Conservation (phyloP, 225 moss, liverwort and hornwort genomes). For the Bryoerythrophyllum caledonicum region DNA sequence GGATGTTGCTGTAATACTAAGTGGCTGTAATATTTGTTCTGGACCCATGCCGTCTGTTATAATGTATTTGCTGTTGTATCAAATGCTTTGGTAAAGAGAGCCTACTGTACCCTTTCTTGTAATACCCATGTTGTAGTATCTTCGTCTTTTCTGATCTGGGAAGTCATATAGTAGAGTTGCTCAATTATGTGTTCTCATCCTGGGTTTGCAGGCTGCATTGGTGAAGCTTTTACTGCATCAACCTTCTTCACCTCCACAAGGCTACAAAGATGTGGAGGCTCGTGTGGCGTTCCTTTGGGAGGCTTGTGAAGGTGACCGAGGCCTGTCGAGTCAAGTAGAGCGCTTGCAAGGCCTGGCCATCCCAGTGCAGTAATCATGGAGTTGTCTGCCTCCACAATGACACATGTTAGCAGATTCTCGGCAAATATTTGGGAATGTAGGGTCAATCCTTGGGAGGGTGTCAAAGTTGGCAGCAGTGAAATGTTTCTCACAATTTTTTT, state of each 20-base stretch:
- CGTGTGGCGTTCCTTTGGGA: constrained; percentile 51
- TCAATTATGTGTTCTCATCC: constrained; percentile 14
- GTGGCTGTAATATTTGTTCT: too few species aligned
- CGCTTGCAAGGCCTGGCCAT: constrained; percentile 37
- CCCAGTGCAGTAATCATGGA: constrained; percentile 6
- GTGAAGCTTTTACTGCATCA: constrained; percentile 43
- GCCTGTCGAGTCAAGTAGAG: constrained; percentile 42
- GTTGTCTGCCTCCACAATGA: background rate
- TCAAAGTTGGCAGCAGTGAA: too few species aligned
- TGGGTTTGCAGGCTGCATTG: constrained; percentile 43
- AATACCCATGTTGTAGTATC: background rate
- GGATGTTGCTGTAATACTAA: too few species aligned
- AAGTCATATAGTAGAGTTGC: constrained; percentile 2
- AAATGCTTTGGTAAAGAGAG: too few species aligned
- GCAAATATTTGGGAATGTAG: constrained; percentile 7
- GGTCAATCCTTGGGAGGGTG: too few species aligned
- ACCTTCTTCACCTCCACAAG: constrained; percentile 28
- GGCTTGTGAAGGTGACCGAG: constrained; percentile 67
- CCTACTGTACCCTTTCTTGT: background rate
- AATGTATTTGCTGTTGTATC: too few species aligned
- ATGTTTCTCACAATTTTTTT: too few species aligned
- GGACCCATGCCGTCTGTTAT: too few species aligned
- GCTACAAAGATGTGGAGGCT: constrained; percentile 44
- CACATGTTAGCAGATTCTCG: background rate
- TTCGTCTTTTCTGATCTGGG: background rate